These are phyloP conservation scores for Pinus taeda DNA, from an alignment of 75 land plant species.

Conservation along the genomic window DNA sequence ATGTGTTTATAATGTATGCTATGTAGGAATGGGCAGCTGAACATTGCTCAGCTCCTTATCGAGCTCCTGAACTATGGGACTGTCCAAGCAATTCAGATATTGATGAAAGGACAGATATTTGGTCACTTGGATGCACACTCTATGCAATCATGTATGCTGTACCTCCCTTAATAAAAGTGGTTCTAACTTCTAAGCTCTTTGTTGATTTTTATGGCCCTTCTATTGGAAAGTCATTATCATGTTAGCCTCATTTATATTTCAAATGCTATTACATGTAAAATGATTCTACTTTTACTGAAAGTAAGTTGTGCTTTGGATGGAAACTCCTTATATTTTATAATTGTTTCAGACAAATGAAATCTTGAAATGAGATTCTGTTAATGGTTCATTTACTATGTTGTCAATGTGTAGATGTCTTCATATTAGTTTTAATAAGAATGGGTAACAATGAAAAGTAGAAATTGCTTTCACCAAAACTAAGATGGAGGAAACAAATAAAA, in stretches of 20 bases:
- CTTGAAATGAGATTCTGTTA: neutral
- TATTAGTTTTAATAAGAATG: neutral
- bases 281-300: neutral
- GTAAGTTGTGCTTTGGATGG: neutral
- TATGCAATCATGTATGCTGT: conserved; percentile 87
- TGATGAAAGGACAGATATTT: conserved; percentile 93
- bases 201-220: neutral
- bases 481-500: neutral
- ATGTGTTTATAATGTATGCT: neutral
- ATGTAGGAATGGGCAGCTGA: conserved; percentile 97
- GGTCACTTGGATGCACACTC: conserved; percentile 98
- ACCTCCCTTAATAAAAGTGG: neutral
- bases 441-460: neutral
- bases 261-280: neutral
- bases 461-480: neutral
- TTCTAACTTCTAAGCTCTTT: neutral
- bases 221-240: neutral
- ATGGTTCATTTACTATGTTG: neutral
- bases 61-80: conserved; percentile 99
- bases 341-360: neutral
- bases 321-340: neutral
- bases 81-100: conserved; percentile 86
- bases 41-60: conserved; percentile 95
- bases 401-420: neutral
- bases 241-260: neutral